phyloP scores from a whole-genome alignment of 139 green algal genomes.

The Chlamydomonas sp. region DNA sequence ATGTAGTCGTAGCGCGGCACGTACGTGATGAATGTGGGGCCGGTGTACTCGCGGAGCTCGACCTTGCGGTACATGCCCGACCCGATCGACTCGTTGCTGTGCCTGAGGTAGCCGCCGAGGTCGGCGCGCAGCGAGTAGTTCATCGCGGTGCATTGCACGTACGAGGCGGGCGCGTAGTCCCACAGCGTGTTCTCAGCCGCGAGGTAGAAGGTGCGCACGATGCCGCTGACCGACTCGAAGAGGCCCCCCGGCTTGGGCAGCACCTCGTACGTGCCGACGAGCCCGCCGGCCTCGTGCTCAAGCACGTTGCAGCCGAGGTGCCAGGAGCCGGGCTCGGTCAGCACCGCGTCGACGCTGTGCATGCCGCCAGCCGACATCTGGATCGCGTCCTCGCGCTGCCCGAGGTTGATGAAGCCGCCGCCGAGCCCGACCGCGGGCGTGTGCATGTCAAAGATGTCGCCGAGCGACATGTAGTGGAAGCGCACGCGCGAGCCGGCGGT shows the following conservation, averaged over 20 bases:
- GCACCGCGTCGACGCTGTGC: conserved; percentile 12
- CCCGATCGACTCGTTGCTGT: too few species aligned
- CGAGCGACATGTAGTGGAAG: conserved; percentile 43
- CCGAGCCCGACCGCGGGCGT: conserved; percentile 44
- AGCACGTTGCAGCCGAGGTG: neutral
- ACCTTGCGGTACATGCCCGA: conserved; percentile 7
- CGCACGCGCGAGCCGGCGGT: conserved; percentile 5
- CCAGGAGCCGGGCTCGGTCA: conserved; percentile 4
- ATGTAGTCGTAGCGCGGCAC: neutral
- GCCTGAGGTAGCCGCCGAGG: neutral
- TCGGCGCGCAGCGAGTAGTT: neutral
- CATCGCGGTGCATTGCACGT: conserved; percentile 4
- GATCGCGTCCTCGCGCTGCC: neutral
- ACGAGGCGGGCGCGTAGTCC: conserved; percentile 41
- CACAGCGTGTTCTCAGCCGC: conserved; percentile 37
- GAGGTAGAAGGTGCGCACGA: conserved; percentile 31
- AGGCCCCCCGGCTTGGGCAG: neutral
- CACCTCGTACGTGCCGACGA: conserved; percentile 12
- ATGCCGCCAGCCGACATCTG: conserved; percentile 12
- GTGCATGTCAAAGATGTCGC: conserved; percentile 61
- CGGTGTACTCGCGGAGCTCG: conserved; percentile 30
- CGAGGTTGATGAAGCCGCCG: conserved; percentile 2
- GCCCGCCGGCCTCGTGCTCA: neutral
- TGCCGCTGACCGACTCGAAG: neutral
- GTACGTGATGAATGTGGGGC: conserved; percentile 30